phyloP scores from a whole-genome alignment of 345 rosid species.

The Populus deltoides region DNA sequence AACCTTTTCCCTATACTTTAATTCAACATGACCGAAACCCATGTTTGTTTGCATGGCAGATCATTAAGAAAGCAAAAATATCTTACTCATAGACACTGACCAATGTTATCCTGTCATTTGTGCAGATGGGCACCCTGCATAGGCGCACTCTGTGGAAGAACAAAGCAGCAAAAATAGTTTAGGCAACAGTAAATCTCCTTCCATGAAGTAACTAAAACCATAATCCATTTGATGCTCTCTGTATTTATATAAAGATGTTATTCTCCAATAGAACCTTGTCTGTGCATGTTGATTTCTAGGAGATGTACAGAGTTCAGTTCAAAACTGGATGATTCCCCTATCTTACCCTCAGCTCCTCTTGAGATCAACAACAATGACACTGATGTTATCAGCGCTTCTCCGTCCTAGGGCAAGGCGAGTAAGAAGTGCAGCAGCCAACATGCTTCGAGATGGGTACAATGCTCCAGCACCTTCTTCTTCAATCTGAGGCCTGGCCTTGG shows the following conservation, averaged over 20 bases:
- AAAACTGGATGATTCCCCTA: background rate
- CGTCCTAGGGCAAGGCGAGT: conserved; percentile 74
- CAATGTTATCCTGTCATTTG: background rate
- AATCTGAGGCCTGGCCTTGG: conserved; percentile 12
- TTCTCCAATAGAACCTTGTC: background rate
- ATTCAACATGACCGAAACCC: background rate
- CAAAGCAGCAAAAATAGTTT: background rate
- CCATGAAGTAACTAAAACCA: background rate
- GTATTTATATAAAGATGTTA: background rate
- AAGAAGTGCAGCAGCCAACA: conserved; percentile 60
- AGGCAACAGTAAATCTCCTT: background rate
- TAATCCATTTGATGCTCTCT: background rate
- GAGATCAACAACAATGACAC: conserved; percentile 71
- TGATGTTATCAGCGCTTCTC: conserved; percentile 67
- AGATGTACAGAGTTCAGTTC: conserved; percentile 9
- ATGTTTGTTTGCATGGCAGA: background rate
- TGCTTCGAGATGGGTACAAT: conserved; percentile 48
- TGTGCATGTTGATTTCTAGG: conserved; percentile 1
- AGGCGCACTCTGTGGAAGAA: background rate
- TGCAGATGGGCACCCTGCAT: background rate
- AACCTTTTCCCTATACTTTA: background rate
- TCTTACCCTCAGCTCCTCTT: conserved; percentile 25
- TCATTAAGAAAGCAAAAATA: background rate
- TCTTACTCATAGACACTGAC: background rate
- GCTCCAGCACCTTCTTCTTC: conserved; percentile 28